These are phyloP conservation scores for Scopulariopsis brevicaulis DNA, from an alignment of 2,329 filamentous ascomycete genomes.

Conservation along the genomic window DNA sequence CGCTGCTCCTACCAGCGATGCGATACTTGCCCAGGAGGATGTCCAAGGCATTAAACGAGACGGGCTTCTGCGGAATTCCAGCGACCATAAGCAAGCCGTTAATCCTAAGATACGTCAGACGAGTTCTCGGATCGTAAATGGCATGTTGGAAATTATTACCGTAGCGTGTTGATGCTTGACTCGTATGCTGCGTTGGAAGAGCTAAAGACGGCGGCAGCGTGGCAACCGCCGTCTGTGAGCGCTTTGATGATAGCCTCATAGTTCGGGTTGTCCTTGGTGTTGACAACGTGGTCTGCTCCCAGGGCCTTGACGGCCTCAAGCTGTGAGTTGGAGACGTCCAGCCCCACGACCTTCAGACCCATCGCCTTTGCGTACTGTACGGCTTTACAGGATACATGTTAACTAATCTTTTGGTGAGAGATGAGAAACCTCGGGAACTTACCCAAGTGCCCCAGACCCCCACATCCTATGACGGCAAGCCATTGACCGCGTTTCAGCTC, in stretches of 20 bases:
- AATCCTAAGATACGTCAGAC: neutral
- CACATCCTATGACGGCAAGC: slow-evolving; percentile 12
- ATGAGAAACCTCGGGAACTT: neutral
- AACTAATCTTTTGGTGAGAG: neutral
- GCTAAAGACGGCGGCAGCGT: slow-evolving; percentile 28
- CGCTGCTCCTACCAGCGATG: slow-evolving; percentile 5
- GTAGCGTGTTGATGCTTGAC: slow-evolving; percentile 1
- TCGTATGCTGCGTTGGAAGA: slow-evolving; percentile 12
- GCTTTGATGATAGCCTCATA: slow-evolving; percentile 26
- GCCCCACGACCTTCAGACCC: slow-evolving; percentile 9
- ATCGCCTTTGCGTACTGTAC: slow-evolving; percentile 11
- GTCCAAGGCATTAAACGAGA: slow-evolving; percentile 5
- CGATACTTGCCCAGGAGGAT: slow-evolving; percentile 5
- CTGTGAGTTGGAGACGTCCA: slow-evolving; percentile 11
- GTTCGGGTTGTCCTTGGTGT: slow-evolving; percentile 14
- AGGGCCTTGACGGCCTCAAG: slow-evolving; percentile 7
- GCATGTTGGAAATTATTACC: neutral
- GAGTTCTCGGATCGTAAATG: neutral
- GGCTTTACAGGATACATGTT: neutral
- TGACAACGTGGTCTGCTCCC: slow-evolving; percentile 7
- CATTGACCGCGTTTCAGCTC: slow-evolving; percentile 9
- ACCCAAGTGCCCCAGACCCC: slow-evolving; percentile 13
- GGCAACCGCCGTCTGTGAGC: slow-evolving; percentile 25
- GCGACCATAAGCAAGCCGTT: slow-evolving; percentile 9
- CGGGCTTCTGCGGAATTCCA: slow-evolving; percentile 7